Base-by-base conservation (phyloP, 1,284 basidiomycete species). In the Mycosarcoma maydis region DNA sequence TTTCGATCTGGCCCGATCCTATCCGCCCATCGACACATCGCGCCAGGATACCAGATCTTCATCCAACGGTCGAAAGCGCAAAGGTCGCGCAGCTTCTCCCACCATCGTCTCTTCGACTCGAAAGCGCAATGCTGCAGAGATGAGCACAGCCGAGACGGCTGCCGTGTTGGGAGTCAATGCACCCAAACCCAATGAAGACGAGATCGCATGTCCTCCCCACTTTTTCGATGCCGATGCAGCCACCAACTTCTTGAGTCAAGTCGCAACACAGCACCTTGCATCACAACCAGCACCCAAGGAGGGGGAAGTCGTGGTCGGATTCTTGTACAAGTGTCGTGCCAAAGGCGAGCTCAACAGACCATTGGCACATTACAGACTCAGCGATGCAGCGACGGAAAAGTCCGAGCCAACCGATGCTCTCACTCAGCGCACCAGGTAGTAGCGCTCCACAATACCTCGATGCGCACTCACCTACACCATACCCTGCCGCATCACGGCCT, bases 231-330 rank as follows among this genome's bases (percentile, higher is more conserved):
- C 59, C 16, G 66, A 75, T 37, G 73, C 69, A 22, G 76, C 76
- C 1, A 67, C 49, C 27, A 59, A 52, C 34, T 75, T 75, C 48
- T 54, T 78, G 20, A 64, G 70, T 13, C 57, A 54, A 27, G 70
- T 76, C 7, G 76, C 75, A n/a, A 38, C 58, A 10, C 59, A 58
- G 17, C 76, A 78, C 51, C 75, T 78, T 47, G 60, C 57, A n/a
- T 60, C 37, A 3, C 67, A 71, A 38, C 76, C 75, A 6, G 58
- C 72, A 13, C 76, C 76, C 3, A 78, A 78, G 46, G 76, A 78
- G 33, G 76, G 76, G 10, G 76, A 78, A 46, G 70, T 77, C 2
- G 76, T 78, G 1, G 76, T 78, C 2, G 72, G 73, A 2, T 78
- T 78, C 52, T 44, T 78, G 46, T 77, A 77, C 54, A 66, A 75